Evolutionary conservation across 164 flowering plant genomes (phyloP), one percentile per base, ranked within the genome.

Genomic region (Liriodendron chinense): DNA sequence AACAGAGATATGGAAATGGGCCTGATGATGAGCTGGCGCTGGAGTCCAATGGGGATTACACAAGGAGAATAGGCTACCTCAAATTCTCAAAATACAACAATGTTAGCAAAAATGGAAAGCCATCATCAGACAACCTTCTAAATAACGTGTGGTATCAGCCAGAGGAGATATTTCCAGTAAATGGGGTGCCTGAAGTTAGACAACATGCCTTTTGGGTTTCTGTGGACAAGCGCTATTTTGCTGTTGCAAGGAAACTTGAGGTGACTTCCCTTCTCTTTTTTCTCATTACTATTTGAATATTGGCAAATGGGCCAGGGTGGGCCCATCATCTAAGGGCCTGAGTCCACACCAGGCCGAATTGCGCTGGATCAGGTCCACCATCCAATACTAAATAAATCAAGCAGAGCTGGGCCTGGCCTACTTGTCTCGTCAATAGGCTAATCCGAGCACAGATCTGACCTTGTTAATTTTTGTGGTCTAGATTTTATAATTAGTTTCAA

Each of bases 91-190:
- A 82, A 22, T 87, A 77, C 78, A 79, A 74, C 71, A 84, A 71
- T 20, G 64, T 25, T 48, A 56, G 26, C 26, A 59, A 34, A 10
- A 50, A 21, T 20, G 69, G 70, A 12, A 68, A 21, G 47, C 21
- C 76, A 1, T 24, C 76, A 1, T 4, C 43, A 34, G 84, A 79
- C 6, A 87, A 89, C 70, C 75, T 83, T 28, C 74, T 90, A 23
- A 90, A 89, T 83, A 83, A 74, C 63, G 84, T 87, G 1, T 90
- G 94, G 94, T 87, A 79, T 72, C 92, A 90, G 72, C 88, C 88
- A 0, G 94, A 90, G 76, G 92, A 89, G 47, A 75, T 89, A 0
- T 90, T 86, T 72, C 89, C 88, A 6, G 78, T 81, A 0, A 70
- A 80, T 64, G 94, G 90, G 56, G 73, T 22, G 68, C 91, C 91